A percentile compares a stretch with the other conserved stretches of the same genome.
These are phyloP conservation scores for Boletus pseudo-olivaceus DNA, from an alignment of 768 basidiomycete genomes.

Conservation along the genomic window DNA sequence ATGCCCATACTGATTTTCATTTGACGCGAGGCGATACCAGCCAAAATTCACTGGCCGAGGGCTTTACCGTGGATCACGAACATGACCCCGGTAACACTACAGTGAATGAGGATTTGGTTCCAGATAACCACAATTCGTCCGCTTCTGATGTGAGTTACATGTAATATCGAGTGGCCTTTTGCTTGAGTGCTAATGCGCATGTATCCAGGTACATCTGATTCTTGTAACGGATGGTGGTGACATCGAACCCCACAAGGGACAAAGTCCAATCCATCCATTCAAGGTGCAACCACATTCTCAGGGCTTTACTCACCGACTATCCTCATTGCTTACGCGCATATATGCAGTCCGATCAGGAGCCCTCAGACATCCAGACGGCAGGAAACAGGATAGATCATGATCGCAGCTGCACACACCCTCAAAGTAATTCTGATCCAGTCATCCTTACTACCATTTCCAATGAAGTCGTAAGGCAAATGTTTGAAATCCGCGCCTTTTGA, in stretches of 20 bases:
- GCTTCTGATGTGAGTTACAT: slow-evolving; percentile 5
- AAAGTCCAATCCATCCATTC: background rate
- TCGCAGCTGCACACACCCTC: background rate
- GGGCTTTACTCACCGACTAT: background rate
- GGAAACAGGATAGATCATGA: background rate
- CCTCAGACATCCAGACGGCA: background rate
- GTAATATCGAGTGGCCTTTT: background rate
- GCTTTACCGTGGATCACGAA: background rate
- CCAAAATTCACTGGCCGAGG: background rate
- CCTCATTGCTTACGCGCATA: slow-evolving; percentile 19
- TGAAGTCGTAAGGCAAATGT: slow-evolving; percentile 12
- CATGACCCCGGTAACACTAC: background rate
- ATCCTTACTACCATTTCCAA: background rate
- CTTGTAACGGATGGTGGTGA: background rate
- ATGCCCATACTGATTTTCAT: background rate
- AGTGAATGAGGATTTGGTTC: background rate
- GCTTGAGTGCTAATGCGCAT: slow-evolving; percentile 1
- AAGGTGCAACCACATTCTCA: slow-evolving; percentile 3
- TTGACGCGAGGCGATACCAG: background rate
- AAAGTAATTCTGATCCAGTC: background rate
- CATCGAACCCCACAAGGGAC: background rate
- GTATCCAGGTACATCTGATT: slow-evolving; percentile 10
- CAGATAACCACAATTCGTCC: background rate
- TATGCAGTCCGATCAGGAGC: slow-evolving; percentile 10
- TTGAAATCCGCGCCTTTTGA: background rate